Evolutionary conservation across 441 rosid genomes (phyloP), one percentile per base, ranked within the genome.

Genomic region (Metrosideros polymorpha): DNA sequence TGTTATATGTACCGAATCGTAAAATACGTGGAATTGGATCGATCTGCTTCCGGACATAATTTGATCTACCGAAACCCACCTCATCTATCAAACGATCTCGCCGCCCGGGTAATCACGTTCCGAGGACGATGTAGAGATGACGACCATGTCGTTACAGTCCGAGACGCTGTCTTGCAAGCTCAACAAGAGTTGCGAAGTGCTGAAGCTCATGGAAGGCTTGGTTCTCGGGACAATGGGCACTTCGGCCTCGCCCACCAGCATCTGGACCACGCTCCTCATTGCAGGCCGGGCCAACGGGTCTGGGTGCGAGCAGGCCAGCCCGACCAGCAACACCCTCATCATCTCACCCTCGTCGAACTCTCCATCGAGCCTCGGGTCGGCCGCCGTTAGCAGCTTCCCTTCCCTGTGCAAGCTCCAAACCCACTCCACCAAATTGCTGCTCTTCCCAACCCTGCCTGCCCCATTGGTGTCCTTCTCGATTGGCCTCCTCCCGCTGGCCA

Each of bases 351-450:
- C 95, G 6, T 92, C 91, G 53, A 92, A 92, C 77, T 91, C 91
- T 10, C 94, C 95, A 24, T 89, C 93, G 0, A 98, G 95, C 89
- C 96, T 93, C 2, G 91, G 89, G 85, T 98, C 99, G 3, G 94
- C 97, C 14, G 98, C 97, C 55, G 86, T 86, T 59, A 95, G 85
- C 76, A 98, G 84, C 85, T 92, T 91, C 50, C 95, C 99, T 84
- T 95, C 99, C 79, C 97, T 91, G 90, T 96, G 97, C 88, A 96
- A 89, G 35, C 94, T 91, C 99, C 99, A 96, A 42, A 95, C 99
- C 99, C 99, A 98, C 82, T 96, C 99, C 50, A 98, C 99, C 90
- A 98, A 91, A 89, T 95, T 98, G 85, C 94, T 88, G 45, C 88
- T 91, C 24, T 84, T 88, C 39, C 93, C 93, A 1, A 63, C 91